Evolutionary conservation across 1,139 yeast genomes (phyloP).

Genomic region (Hemisphaericaspora lyxosophila): DNA sequence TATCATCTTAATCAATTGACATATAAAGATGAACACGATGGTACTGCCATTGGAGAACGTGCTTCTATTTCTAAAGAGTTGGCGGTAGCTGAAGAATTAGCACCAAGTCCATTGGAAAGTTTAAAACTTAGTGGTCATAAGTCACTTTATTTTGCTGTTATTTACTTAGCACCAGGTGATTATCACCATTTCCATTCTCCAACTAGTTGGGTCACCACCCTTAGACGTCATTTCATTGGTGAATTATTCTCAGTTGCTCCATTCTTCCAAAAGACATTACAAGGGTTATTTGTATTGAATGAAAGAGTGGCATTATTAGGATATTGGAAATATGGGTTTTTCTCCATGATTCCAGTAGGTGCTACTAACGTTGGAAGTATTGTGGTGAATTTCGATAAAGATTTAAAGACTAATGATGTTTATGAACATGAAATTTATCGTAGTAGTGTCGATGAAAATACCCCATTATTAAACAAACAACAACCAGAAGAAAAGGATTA

Average conservation of each 20-base stretch:
- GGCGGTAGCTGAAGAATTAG: constrained; percentile 43
- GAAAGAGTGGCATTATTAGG: constrained; percentile 96
- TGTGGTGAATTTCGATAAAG: constrained; percentile 87
- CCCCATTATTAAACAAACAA: constrained; percentile 30
- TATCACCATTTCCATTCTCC: constrained; percentile 98
- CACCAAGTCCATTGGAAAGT: constrained; percentile 36
- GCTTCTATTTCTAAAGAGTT: constrained; percentile 39
- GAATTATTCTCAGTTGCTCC: constrained; percentile 97
- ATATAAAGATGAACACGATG: constrained; percentile 62
- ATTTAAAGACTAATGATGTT: constrained; percentile 76
- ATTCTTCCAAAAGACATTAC: constrained; percentile 83
- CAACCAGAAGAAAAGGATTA: constrained; percentile 11
- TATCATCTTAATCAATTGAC: constrained; percentile 45
- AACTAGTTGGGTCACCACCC: constrained; percentile 89
- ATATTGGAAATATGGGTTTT: constrained; percentile 95
- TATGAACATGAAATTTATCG: constrained; percentile 56
- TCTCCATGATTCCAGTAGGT: constrained; percentile 98
- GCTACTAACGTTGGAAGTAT: constrained; percentile 99
- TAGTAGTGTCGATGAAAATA: constrained; percentile 23
- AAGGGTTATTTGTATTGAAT: constrained; percentile 85
- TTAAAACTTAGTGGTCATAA: constrained; percentile 33
- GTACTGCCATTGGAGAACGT: constrained; percentile 34
- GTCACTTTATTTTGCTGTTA: constrained; percentile 82
- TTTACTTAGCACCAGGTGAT: constrained; percentile 97
- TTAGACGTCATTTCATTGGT: constrained; percentile 94